These are phyloP conservation scores for Ettlia oleoabundans DNA, from an alignment of 139 green algal species.

Conservation along the genomic window DNA sequence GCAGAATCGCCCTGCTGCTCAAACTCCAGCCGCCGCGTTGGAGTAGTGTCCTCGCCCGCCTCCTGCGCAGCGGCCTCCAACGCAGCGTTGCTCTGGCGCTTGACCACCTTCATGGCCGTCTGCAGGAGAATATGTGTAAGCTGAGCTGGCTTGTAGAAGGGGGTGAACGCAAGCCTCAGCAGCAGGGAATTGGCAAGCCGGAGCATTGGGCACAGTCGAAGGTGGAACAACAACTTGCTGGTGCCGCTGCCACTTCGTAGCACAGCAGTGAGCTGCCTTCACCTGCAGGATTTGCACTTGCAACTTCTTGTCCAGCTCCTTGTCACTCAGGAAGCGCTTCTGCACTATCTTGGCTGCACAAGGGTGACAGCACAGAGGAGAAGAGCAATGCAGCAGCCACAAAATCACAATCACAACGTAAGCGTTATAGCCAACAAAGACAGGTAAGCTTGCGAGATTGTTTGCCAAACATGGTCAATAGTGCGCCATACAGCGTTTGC, in stretches of 20 bases:
- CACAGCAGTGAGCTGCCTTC: background rate
- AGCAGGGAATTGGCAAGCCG: background rate
- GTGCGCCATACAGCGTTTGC: background rate
- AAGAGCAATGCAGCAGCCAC: background rate
- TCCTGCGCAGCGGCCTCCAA: background rate
- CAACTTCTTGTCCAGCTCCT: slow-evolving; percentile 23
- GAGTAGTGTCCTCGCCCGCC: background rate
- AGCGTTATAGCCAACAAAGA: too few relatives aligned
- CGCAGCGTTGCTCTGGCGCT: slow-evolving; percentile 2
- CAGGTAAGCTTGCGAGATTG: too few relatives aligned
- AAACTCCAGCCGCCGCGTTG: slow-evolving; percentile 13
- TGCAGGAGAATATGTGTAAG: background rate
- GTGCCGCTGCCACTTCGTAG: too few relatives aligned
- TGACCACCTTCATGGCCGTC: slow-evolving; percentile 37
- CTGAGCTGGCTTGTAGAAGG: too few relatives aligned
- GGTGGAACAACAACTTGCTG: too few relatives aligned
- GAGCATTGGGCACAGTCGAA: too few relatives aligned
- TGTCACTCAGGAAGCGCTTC: slow-evolving; percentile 26
- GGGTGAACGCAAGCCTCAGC: too few relatives aligned
- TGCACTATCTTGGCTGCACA: slow-evolving; percentile 26
- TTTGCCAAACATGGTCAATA: too few relatives aligned
- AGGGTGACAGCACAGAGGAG: background rate
- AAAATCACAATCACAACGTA: background rate
- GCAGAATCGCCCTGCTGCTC: background rate
- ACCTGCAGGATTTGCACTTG: slow-evolving; percentile 28